Evolutionary conservation across 139 green algal genomes (phyloP), one percentile per base, ranked within the genome.

Genomic region (Coccomyxa sp.): DNA sequence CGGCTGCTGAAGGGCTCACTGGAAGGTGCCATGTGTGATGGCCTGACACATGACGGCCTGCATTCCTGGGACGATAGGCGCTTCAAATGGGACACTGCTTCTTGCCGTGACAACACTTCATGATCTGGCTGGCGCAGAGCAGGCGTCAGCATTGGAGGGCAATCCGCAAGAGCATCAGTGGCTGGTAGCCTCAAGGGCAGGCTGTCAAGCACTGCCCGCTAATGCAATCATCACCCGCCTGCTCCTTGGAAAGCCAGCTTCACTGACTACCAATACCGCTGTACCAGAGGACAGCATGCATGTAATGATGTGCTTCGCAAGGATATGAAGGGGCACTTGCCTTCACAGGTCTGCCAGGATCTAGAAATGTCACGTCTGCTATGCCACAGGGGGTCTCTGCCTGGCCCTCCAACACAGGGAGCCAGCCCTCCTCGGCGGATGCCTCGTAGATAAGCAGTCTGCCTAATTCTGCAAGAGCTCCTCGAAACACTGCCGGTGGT

Each of bases 381-480:
- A 91, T 12, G 27, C 91, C 95, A 68, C 92, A 80, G 3, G 95
- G 95, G 10, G 91, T 95, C 70, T 96, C 79, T 1, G n/a, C 87
- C 79, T 94, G 75, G 29, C 79, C 86, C 14, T 97, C 88, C 24
- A 97, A 73, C 6, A 88, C 97, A 18, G 91, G 92, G 80, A 99
- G 81, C 85, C 94, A 95, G 31, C 99, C 96, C 0, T 91, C 85
- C 50, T 64, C 18, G 4, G 50, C 50, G 0, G 89, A 79, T 6
- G 86, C 86, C 80, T 98, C 95, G 79, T 98, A 99, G 8, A 97
- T 89, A 0, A 99, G 88, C 10, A 98, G 84, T 0, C 93, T 80
- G 3, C 96, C 96, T 29, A 99, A 88, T 86, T 99, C 96, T n/a
- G 91, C 91, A 31, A 91, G 55, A 8, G 94, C 91, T 27, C 68